Evolutionary conservation across 2,329 filamentous ascomycete species (phyloP).

Genomic region (Colletotrichum tofieldiae): DNA sequence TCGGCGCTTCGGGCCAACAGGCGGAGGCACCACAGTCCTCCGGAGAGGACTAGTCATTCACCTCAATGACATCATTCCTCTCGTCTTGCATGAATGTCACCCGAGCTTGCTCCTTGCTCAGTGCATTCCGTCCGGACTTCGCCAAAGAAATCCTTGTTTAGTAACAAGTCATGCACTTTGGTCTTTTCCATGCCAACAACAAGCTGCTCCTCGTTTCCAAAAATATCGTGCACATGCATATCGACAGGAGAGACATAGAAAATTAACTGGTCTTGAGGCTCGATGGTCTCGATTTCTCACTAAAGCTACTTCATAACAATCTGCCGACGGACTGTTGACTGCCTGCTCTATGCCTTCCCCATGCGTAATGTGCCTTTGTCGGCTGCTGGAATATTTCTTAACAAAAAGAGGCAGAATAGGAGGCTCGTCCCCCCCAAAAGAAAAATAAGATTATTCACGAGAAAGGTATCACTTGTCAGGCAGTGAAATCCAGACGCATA

Average conservation of each 20-base stretch:
- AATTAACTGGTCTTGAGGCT: not conserved
- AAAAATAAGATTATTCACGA: conserved; percentile 42
- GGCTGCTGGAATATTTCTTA: conserved; percentile 8
- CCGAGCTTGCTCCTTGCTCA: conserved; percentile 9
- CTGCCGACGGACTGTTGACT: conserved; percentile 40
- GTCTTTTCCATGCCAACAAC: conserved; percentile 7
- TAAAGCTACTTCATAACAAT: conserved; percentile 42
- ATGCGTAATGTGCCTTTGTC: conserved; percentile 29
- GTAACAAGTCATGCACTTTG: conserved; percentile 17
- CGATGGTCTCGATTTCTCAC: conserved; percentile 25
- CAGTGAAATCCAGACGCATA: conserved; percentile 17
- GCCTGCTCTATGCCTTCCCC: conserved; percentile 29
- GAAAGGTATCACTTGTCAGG: conserved; percentile 34
- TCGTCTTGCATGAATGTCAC: conserved; percentile 24
- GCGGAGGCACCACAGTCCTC: not conserved
- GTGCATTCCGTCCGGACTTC: not conserved
- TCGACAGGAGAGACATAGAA: not conserved
- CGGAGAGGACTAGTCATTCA: conserved; percentile 21
- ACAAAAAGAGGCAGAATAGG: conserved; percentile 29
- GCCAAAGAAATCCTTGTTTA: conserved; percentile 3
- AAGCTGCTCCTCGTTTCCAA: conserved; percentile 14
- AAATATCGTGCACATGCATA: conserved; percentile 3
- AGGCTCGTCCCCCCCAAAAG: conserved; percentile 18
- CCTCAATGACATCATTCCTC: conserved; percentile 38
- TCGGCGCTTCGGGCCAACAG: conserved; percentile 21